Percentiles rank a stretch among this genome's conserved stretches.
These are phyloP conservation scores for Niveomyces coronatus DNA, from an alignment of 2,329 filamentous ascomycete species.

Conservation along the genomic window DNA sequence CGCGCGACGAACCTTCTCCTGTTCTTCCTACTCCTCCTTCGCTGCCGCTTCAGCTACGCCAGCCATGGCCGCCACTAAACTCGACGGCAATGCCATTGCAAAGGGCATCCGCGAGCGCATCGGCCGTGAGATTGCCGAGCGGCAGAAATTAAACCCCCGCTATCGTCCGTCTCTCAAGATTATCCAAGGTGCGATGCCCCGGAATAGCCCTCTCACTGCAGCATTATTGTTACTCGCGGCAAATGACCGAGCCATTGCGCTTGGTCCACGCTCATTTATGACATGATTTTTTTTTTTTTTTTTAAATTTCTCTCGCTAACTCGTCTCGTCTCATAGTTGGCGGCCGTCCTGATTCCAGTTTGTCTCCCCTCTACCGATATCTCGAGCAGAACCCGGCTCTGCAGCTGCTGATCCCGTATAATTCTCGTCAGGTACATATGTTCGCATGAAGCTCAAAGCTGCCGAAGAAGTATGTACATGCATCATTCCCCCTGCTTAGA, in stretches of 20 bases:
- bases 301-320: constrained; percentile 14
- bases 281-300: constrained; percentile 5
- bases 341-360: constrained; percentile 84
- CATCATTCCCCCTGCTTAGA: not conserved
- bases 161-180: constrained; percentile 89
- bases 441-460: constrained; percentile 99
- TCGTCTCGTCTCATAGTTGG: constrained; percentile 52
- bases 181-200: constrained; percentile 79
- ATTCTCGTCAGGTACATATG: constrained; percentile 78
- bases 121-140: constrained; percentile 67
- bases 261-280: constrained; percentile 7
- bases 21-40: too few relatives aligned
- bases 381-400: too few relatives aligned
- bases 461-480: constrained; percentile 64
- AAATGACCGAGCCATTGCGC: too few relatives aligned
- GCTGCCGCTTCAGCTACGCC: constrained; percentile 39
- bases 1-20: constrained; percentile 16
- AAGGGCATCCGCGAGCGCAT: constrained; percentile 80
- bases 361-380: constrained; percentile 15
- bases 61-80: constrained; percentile 78
- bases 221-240: too few relatives aligned
- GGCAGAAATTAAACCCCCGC: constrained; percentile 72
- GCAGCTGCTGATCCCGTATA: too few relatives aligned
- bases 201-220: too few relatives aligned
- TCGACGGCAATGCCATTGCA: constrained; percentile 93